Conservation (phyloP, 108 stramenopile genomes). For the Skeletonema menzelii region DNA sequence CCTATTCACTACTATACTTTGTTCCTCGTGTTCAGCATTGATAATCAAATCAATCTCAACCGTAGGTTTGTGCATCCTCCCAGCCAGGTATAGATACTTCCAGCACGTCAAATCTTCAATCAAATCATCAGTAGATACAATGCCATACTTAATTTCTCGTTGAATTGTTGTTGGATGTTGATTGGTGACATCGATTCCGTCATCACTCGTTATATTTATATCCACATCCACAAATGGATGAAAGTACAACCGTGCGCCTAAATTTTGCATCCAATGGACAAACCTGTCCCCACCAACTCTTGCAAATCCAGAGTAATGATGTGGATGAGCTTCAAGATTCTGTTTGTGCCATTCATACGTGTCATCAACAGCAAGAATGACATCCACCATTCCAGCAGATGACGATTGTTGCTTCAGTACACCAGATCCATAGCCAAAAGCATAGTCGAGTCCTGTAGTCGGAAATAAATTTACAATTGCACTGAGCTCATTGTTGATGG, state of each 20-base stretch:
- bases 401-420: slow-evolving; percentile 67
- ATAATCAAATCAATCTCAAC: slow-evolving; percentile 29
- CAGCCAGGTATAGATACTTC: slow-evolving; percentile 80
- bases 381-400: slow-evolving; percentile 64
- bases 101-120: slow-evolving; percentile 65
- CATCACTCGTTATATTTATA: background rate
- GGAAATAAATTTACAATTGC: slow-evolving; percentile 57
- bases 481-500: slow-evolving; percentile 39
- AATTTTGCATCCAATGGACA: slow-evolving; percentile 41
- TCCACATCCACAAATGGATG: slow-evolving; percentile 50
- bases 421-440: slow-evolving; percentile 87
- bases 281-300: slow-evolving; percentile 33
- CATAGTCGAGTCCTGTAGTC: slow-evolving; percentile 55
- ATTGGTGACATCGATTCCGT: background rate
- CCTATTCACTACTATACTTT: background rate
- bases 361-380: slow-evolving; percentile 71
- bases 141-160: slow-evolving; percentile 75
- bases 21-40: background rate
- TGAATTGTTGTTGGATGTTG: background rate
- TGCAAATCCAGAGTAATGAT: slow-evolving; percentile 62
- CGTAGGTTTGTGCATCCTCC: slow-evolving; percentile 84
- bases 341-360: slow-evolving; percentile 58
- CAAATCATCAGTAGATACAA: slow-evolving; percentile 63
- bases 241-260: slow-evolving; percentile 52
- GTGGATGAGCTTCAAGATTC: slow-evolving; percentile 58